Evolutionary conservation across 2,329 filamentous ascomycete genomes (phyloP), one percentile per base, ranked within the genome.

Genomic region (Tolypocladium album): DNA sequence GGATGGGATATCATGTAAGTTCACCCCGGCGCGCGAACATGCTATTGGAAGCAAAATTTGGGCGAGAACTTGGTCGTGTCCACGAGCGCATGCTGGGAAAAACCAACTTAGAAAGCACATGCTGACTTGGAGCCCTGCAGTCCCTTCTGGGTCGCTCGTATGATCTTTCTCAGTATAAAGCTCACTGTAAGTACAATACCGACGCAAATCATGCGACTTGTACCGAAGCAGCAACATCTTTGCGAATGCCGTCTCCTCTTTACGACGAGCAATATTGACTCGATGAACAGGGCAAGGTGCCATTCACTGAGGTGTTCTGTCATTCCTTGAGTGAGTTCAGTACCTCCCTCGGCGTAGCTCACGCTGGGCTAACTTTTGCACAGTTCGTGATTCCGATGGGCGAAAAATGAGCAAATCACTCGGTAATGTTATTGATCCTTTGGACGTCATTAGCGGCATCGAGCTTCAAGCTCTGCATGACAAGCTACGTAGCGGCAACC

Each of bases 321-420:
- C 93, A 97, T 42, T 42, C 40, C 4, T 9, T 42, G n/a, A 42
- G 40, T 42, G 15, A 42, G 40, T 42, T 7, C 6, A 40, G 4
- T n/a, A 20, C 6, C 17, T 20, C 3, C 2, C 7, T 42, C 5
- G 40, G 17, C 40, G 40, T n/a, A 42, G 17, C n/a, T 42, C 17
- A 42, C 40, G 17, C 2, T n/a, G 15, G 13, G 40, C 40, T 42
- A n/a, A 42, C 8, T 2, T 15, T 42, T n/a, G 17, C 5, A 42
- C 17, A 42, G 89, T 97, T 65, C 88, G 93, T 70, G 93, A 97
- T 71, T 92, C 89, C 0, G 92, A 97, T 66, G 93, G 93, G 58
- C 83, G 93, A 63, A 97, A 97, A 78, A 97, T 97, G 93, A 94
- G 89, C 63, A 97, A 97, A 79, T 96, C 90, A 60, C 75, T 97